Base-by-base conservation (phyloP, 83 land plant genomes). In the Diphasiastrum complanatum region DNA sequence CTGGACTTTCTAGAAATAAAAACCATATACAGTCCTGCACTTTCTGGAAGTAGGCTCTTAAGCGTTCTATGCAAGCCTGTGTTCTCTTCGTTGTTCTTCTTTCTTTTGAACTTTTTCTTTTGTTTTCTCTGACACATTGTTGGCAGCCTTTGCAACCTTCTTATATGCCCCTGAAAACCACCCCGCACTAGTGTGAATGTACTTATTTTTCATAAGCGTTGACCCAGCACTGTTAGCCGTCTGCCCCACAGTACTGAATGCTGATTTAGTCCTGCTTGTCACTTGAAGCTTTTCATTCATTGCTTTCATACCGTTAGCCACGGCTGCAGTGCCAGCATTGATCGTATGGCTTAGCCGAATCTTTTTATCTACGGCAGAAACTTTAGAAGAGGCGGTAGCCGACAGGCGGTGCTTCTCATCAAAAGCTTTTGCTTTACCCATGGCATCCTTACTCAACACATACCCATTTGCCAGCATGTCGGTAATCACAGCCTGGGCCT, bases 391-490 rank as follows among this genome's bases (percentile, higher is more conserved):
- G 25, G 83, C 76, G 14, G 64, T 80, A 20, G 79, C 69, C 16
- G 77, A 63, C 45, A 80, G 32, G 27, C 72, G 79, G 52, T 72
- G 80, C 36, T 67, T 71, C 69, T 75, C 75, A 49, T 79, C 83
- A 64, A 79, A 68, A n/a, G 65, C 18, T 65, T 72, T 80, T 18
- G 82, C 82, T 49, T 65, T 74, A 52, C 24, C 31, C 20, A 77
- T 41, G 5, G 79, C 75, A 69, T 78, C 84, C 47, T 76, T 80
- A 33, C 84, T 78, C 25, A 80, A 43, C 23, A 75, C 56, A 52
- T 70, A 78, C 11, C 87, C 85, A 52, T 64, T 83, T 1, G 87
- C 66, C 28, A 83, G 74, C 85, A 83, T 83, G 40, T 52, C 65
- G 27, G 52, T 79, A 1, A 32, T 19, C 33, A 59, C 36, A 12